phyloP scores from a whole-genome alignment of 2,329 filamentous ascomycete species.

The Alternaria triticimaculans region DNA sequence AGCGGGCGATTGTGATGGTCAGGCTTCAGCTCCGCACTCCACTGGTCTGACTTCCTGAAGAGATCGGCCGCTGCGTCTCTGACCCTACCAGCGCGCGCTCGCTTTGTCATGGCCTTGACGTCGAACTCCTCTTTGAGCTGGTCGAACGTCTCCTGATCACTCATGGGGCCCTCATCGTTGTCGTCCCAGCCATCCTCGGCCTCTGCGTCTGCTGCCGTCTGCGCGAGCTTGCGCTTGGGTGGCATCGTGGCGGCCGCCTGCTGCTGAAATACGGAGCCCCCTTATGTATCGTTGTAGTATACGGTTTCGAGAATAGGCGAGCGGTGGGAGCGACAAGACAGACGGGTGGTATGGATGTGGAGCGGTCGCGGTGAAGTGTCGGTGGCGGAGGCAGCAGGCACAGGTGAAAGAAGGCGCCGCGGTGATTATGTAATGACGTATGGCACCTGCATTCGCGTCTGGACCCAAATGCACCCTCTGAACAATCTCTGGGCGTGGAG shows the following conservation, averaged over 20 bases:
- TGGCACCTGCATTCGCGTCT: not conserved
- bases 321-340: slow-evolving; percentile 1
- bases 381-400: not conserved
- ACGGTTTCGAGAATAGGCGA: not conserved
- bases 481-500: not conserved
- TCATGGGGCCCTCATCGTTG: slow-evolving; percentile 56
- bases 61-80: slow-evolving; percentile 62
- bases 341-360: not conserved
- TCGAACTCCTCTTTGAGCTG: slow-evolving; percentile 51
- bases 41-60: slow-evolving; percentile 76
- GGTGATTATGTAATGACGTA: slow-evolving; percentile 21
- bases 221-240: slow-evolving; percentile 55
- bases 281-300: not conserved
- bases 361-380: not conserved
- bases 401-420: not conserved
- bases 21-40: slow-evolving; percentile 79
- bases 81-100: slow-evolving; percentile 28
- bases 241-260: slow-evolving; percentile 42
- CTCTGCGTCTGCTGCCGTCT: slow-evolving; percentile 38
- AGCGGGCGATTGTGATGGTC: slow-evolving; percentile 90
- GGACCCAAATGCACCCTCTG: not conserved
- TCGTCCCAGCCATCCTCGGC: slow-evolving; percentile 63
- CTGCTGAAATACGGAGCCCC: slow-evolving; percentile 38
- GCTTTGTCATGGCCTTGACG: slow-evolving; percentile 43
- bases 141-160: slow-evolving; percentile 57